phyloP scores from a whole-genome alignment of 805 yeast species.

The Ogataea philodendri region DNA sequence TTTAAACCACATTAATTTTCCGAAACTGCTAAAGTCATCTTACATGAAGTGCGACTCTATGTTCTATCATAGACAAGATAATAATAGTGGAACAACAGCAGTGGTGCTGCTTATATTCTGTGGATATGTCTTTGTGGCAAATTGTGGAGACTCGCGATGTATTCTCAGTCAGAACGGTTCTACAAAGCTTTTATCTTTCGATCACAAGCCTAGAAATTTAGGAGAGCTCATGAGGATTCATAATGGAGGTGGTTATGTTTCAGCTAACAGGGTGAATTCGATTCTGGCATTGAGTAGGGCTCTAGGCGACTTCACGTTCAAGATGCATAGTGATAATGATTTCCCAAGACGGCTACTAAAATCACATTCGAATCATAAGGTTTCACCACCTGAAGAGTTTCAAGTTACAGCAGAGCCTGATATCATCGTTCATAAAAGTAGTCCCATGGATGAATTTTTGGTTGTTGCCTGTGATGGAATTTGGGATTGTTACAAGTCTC shows the following conservation, averaged over 20 bases:
- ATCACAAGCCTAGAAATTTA: slow-evolving; percentile 59
- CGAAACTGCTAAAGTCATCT: slow-evolving; percentile 38
- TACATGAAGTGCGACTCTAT: slow-evolving; percentile 46
- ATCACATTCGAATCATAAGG: slow-evolving; percentile 26
- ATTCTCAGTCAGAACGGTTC: slow-evolving; percentile 52
- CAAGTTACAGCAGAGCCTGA: slow-evolving; percentile 83
- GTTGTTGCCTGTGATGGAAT: slow-evolving; percentile 81
- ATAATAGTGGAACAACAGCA: slow-evolving; percentile 53
- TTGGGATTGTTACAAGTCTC: slow-evolving; percentile 70
- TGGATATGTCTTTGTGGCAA: slow-evolving; percentile 52
- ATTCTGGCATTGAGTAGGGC: slow-evolving; percentile 57
- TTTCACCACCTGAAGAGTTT: slow-evolving; percentile 62
- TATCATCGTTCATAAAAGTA: slow-evolving; percentile 51
- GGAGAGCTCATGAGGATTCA: slow-evolving; percentile 59
- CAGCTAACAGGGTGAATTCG: slow-evolving; percentile 60
- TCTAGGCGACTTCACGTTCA: slow-evolving; percentile 65
- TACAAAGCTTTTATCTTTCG: slow-evolving; percentile 62
- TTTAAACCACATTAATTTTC: slow-evolving; percentile 27
- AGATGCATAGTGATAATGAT: slow-evolving; percentile 33
- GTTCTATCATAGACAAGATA: slow-evolving; percentile 38
- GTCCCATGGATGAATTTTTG: slow-evolving; percentile 59
- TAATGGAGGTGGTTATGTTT: slow-evolving; percentile 58
- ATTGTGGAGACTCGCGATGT: slow-evolving; percentile 76
- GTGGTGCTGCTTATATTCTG: slow-evolving; percentile 45
- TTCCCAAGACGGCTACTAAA: slow-evolving; percentile 23